Conservation (phyloP, 2,329 filamentous ascomycete genomes). For the Calonectria naviculata region DNA sequence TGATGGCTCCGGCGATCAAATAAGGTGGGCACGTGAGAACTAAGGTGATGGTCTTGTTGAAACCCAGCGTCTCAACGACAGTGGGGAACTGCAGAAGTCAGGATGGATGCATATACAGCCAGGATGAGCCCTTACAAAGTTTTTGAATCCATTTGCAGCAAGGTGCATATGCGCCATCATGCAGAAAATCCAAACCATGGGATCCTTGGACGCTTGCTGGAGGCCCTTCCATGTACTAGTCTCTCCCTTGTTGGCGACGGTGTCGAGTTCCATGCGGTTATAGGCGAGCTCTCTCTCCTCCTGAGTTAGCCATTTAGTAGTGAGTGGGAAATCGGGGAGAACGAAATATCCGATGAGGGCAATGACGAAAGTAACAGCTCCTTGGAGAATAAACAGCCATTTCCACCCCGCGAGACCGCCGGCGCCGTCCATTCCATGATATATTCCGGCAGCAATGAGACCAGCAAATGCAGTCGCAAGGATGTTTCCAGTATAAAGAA, state of each 20-base stretch:
- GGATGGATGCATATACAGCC: background rate
- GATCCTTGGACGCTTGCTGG: conserved; percentile 55
- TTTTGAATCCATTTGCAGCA: conserved; percentile 59
- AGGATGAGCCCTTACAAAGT: conserved; percentile 30
- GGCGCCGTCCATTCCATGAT: conserved; percentile 44
- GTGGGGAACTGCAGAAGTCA: conserved; percentile 34
- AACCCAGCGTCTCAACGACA: conserved; percentile 43
- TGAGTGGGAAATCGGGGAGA: conserved; percentile 53
- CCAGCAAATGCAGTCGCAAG: conserved; percentile 53
- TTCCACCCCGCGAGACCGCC: conserved; percentile 44
- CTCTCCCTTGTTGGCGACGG: conserved; percentile 53
- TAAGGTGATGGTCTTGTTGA: conserved; percentile 43
- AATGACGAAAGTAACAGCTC: conserved; percentile 52
- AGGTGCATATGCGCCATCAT: conserved; percentile 64
- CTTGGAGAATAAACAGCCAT: conserved; percentile 74
- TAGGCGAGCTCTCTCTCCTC: conserved; percentile 56
- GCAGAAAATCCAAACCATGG: conserved; percentile 60
- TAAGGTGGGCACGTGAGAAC: conserved; percentile 55
- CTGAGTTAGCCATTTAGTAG: conserved; percentile 54
- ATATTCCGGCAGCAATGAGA: conserved; percentile 57
- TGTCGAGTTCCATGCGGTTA: conserved; percentile 57
- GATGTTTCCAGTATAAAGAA: conserved; percentile 56
- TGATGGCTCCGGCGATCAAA: conserved; percentile 48
- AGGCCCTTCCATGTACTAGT: conserved; percentile 56
- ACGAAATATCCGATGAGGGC: conserved; percentile 42